A percentile compares a stretch with the other conserved stretches of the same genome.
These are phyloP conservation scores for Gaertneriomyces sp. DNA, from an alignment of 192 early-diverging fungal genomes.

Conservation along the genomic window DNA sequence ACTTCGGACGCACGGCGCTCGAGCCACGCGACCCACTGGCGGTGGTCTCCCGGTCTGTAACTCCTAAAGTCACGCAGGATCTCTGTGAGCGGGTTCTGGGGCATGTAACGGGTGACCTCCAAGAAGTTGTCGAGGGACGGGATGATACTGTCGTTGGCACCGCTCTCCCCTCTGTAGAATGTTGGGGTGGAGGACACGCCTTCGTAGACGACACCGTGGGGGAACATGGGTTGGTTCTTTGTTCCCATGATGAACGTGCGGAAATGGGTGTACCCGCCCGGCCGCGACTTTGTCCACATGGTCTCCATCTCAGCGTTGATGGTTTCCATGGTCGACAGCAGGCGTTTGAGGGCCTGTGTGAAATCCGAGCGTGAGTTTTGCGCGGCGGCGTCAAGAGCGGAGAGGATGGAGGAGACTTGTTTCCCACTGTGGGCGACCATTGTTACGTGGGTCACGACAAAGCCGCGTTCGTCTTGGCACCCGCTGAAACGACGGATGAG, in stretches of 20 bases:
- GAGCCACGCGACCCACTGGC: conserved; percentile 70
- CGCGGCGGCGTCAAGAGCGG: conserved; percentile 53
- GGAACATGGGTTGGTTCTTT: conserved; percentile 89
- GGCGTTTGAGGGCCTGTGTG: conserved; percentile 50
- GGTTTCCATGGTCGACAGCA: conserved; percentile 58
- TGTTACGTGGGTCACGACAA: conserved; percentile 84
- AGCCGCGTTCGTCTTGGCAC: conserved; percentile 70
- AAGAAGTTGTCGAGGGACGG: conserved; percentile 84
- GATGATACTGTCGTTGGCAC: conserved; percentile 83
- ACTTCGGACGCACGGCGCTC: conserved; percentile 38
- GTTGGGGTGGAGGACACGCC: conserved; percentile 51
- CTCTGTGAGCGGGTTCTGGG: conserved; percentile 74
- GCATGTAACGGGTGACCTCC: conserved; percentile 75
- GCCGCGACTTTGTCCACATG: conserved; percentile 68
- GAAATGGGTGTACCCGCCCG: conserved; percentile 78
- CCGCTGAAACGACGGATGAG: conserved; percentile 78
- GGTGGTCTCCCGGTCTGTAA: conserved; percentile 78
- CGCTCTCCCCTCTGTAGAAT: conserved; percentile 76
- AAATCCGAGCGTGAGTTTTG: conserved; percentile 58
- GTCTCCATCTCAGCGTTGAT: conserved; percentile 79
- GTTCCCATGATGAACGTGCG: conserved; percentile 90
- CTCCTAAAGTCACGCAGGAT: conserved; percentile 70
- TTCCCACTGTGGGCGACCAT: conserved; percentile 73
- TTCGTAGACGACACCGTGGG: conserved; percentile 83
- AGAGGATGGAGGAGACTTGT: conserved; percentile 60